Percentiles rank a stretch among this genome's conserved stretches.
Evolutionary conservation across 1,139 yeast species (phyloP).

Genomic region (Sugiyamaella xylanicola): DNA sequence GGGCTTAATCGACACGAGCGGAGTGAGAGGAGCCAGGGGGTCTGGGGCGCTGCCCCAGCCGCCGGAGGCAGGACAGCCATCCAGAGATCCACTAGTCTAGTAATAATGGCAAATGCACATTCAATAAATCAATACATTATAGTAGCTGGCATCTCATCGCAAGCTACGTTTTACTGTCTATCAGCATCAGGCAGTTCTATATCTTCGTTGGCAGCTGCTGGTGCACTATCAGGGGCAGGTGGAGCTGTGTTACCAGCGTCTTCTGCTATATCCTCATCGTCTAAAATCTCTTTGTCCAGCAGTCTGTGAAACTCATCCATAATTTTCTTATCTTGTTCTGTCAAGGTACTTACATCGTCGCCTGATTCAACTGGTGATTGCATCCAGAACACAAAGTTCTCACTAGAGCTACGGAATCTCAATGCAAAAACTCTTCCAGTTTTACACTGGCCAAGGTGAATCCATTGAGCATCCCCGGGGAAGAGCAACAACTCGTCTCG

Average conservation of each 20-base stretch:
- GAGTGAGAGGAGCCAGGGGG: too few relatives aligned
- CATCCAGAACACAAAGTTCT: constrained; percentile 86
- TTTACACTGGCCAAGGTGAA: constrained; percentile 68
- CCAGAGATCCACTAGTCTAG: too few relatives aligned
- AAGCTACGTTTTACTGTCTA: too few relatives aligned
- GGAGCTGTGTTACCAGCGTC: constrained; percentile 32
- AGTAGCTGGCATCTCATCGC: too few relatives aligned
- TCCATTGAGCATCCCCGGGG: constrained; percentile 92
- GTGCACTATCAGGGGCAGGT: background rate
- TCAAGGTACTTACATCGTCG: constrained; percentile 55
- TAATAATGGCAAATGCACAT: too few relatives aligned
- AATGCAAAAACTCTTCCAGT: constrained; percentile 87
- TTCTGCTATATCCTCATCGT: constrained; percentile 48
- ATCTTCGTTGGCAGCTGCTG: constrained; percentile 11
- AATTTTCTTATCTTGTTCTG: constrained; percentile 61
- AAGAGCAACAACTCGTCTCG: constrained; percentile 68
- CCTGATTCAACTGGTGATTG: constrained; percentile 76
- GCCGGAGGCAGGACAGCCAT: too few relatives aligned
- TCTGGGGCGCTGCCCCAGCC: too few relatives aligned
- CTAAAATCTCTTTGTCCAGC: constrained; percentile 49
- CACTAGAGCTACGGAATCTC: constrained; percentile 80
- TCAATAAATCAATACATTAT: background rate
- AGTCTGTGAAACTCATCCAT: constrained; percentile 57
- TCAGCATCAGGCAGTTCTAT: constrained; percentile 17
- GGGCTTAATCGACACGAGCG: too few relatives aligned